Evolutionary conservation across 192 early-diverging fungal species (phyloP), one percentile per base, ranked within the genome.

Genomic region (Powellomyces hirtus): DNA sequence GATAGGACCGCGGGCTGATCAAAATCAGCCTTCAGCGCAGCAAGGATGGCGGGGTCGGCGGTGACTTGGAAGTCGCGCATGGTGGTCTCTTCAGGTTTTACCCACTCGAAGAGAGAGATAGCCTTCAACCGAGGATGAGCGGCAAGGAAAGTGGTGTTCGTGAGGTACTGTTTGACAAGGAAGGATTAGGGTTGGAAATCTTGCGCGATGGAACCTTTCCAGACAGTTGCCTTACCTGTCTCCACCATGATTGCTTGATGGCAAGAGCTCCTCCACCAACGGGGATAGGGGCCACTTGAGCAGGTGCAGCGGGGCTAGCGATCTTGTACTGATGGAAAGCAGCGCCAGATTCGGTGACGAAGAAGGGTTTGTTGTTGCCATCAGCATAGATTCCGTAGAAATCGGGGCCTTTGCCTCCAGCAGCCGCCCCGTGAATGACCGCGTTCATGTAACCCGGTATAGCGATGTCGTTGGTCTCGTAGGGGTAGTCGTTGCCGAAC

Each of bases 171-270:
- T 1, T 38, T 40, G 30, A 22, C 26, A 4, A 65, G 22, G 18
- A 2, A 52, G 27, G 37, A 1, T 18, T 27, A 64, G 31, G 14
- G 51, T 29, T 0, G 29, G 2, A 56, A 27, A 56, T 5, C 20
- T 5, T 34, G 18, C 18, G 26, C 4, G n/a, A 24, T 5, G 46
- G n/a, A 3, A 14, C 16, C 5, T 49, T 49, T 18, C 14, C 26
- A 3, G n/a, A n/a, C n/a, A n/a, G n/a, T n/a, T 42, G 18, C 7
- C 45, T 16, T 57, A 67, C 65, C 72, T 78, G 76, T 35, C 67
- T n/a, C 77, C 77, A 79, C 71, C 70, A 79, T 3, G 77, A 55
- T 34, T 74, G 70, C 60, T 79, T 79, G 64, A 79, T 64, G 16
- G 61, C 75, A 26, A 79, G 49, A 22, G 73, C 62, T 6, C 67